Conservation (phyloP, 768 basidiomycete species). For the Leccinum variicolor region DNA sequence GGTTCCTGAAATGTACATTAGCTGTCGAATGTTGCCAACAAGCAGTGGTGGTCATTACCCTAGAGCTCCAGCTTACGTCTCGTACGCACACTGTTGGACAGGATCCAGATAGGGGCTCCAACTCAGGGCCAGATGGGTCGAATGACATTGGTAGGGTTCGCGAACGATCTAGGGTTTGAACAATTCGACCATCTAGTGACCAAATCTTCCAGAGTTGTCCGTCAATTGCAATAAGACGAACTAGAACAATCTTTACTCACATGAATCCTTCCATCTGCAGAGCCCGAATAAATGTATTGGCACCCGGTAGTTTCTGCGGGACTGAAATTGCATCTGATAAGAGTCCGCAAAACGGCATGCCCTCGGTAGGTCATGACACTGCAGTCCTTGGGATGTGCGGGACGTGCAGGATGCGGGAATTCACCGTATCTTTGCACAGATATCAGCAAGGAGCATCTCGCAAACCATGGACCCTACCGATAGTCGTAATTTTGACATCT, state of each 20-base stretch:
- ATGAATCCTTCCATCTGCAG: conserved; percentile 81
- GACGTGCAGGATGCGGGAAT: conserved; percentile 60
- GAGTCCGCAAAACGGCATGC: conserved; percentile 83
- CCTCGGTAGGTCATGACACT: conserved; percentile 96
- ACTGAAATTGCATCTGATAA: conserved; percentile 96
- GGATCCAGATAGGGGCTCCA: conserved; percentile 26
- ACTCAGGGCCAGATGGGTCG: conserved; percentile 69
- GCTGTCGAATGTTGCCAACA: neutral
- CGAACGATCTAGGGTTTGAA: conserved; percentile 81
- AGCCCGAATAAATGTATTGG: conserved; percentile 94
- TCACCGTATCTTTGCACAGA: conserved; percentile 46
- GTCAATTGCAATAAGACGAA: conserved; percentile 1
- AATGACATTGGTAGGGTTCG: conserved; percentile 64
- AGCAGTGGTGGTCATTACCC: conserved; percentile 38
- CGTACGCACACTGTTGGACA: conserved; percentile 61
- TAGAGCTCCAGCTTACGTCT: conserved; percentile 94
- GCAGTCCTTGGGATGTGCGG: conserved; percentile 82
- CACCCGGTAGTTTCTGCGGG: conserved; percentile 88
- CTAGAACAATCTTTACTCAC: conserved; percentile 38
- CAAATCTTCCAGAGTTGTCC: conserved; percentile 61
- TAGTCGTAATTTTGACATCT: conserved; percentile 74
- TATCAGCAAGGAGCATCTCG: conserved; percentile 7
- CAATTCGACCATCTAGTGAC: conserved; percentile 86
- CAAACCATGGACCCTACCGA: conserved; percentile 47
- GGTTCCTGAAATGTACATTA: conserved; percentile 56